phyloP scores from a whole-genome alignment of 169 alveolate genomes.

The Plasmodium cynomolgi region DNA sequence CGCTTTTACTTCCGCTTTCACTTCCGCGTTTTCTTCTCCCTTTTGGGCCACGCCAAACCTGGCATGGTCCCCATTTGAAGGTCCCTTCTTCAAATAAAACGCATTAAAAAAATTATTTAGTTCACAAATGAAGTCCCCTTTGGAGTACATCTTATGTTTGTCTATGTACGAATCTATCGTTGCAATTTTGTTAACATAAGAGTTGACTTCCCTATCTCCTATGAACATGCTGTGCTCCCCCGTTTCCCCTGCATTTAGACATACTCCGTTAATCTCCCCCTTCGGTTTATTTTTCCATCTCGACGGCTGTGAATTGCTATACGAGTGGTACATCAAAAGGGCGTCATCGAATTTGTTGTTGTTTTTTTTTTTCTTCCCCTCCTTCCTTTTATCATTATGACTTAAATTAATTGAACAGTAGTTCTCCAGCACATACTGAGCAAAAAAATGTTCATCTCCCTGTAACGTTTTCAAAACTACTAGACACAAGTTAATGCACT shows the following conservation, averaged over 20 bases:
- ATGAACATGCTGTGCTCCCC: neutral
- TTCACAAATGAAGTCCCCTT: neutral
- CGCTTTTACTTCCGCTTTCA: neutral
- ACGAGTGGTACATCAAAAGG: slow-evolving; percentile 13
- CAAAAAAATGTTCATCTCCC: slow-evolving; percentile 25
- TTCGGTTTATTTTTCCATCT: neutral
- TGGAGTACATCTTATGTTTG: slow-evolving; percentile 53
- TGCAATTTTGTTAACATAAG: slow-evolving; percentile 31
- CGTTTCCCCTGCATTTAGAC: neutral
- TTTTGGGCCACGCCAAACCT: neutral
- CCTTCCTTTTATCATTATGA: neutral
- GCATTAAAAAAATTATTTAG: slow-evolving; percentile 39
- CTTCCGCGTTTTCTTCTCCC: neutral
- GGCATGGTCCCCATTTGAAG: neutral
- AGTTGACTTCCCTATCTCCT: slow-evolving; percentile 12
- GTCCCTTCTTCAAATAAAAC: slow-evolving; percentile 14
- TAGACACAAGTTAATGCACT: slow-evolving; percentile 30
- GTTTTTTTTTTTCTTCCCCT: slow-evolving; percentile 14
- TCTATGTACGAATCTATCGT: slow-evolving; percentile 57
- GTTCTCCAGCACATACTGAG: slow-evolving; percentile 57
- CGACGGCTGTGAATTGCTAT: slow-evolving; percentile 16
- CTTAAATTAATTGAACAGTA: slow-evolving; percentile 25
- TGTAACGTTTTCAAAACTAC: slow-evolving; percentile 17
- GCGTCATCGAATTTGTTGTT: slow-evolving; percentile 37
- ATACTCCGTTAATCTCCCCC: neutral